phyloP scores from a whole-genome alignment of 1,284 basidiomycete species.

The Marasmius oreades region DNA sequence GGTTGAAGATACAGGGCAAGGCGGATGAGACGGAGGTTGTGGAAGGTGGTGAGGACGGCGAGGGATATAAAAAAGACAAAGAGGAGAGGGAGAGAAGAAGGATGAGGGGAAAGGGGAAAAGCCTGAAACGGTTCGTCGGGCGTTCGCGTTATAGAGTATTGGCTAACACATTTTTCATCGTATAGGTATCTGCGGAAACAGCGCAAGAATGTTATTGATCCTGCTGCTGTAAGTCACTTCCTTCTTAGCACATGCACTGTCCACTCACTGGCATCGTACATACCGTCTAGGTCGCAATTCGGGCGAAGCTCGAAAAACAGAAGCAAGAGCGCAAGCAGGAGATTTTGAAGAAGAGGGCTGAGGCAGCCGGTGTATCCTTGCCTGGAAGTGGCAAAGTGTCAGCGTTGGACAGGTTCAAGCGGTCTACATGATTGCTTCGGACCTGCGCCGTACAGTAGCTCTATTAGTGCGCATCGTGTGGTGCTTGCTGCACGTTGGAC shows the following conservation, averaged over 20 bases:
- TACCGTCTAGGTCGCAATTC: conserved; percentile 55
- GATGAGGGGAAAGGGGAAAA: conserved; percentile 85
- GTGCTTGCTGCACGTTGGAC: too few relatives aligned
- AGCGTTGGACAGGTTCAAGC: conserved; percentile 65
- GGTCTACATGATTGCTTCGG: conserved; percentile 6
- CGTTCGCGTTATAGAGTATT: neutral
- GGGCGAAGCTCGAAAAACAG: conserved; percentile 65
- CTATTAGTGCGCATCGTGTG: neutral
- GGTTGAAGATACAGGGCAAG: conserved; percentile 68
- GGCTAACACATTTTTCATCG: neutral
- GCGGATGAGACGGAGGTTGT: conserved; percentile 63
- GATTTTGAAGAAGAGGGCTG: conserved; percentile 28
- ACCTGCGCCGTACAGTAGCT: neutral
- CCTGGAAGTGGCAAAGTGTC: conserved; percentile 39
- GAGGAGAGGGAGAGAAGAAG: conserved; percentile 72
- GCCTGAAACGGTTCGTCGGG: conserved; percentile 63
- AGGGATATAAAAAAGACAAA: conserved; percentile 31
- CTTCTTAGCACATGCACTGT: neutral
- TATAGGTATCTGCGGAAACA: conserved; percentile 77
- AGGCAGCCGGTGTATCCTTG: conserved; percentile 25
- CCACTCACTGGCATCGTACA: neutral
- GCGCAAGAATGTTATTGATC: conserved; percentile 91
- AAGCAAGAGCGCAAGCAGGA: conserved; percentile 47
- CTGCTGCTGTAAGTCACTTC: conserved; percentile 59
- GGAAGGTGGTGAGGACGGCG: conserved; percentile 35